A percentile compares a stretch with the other conserved stretches of the same genome.
These are phyloP conservation scores for Ogataea naganishii DNA, from an alignment of 805 yeast genomes.

Conservation along the genomic window DNA sequence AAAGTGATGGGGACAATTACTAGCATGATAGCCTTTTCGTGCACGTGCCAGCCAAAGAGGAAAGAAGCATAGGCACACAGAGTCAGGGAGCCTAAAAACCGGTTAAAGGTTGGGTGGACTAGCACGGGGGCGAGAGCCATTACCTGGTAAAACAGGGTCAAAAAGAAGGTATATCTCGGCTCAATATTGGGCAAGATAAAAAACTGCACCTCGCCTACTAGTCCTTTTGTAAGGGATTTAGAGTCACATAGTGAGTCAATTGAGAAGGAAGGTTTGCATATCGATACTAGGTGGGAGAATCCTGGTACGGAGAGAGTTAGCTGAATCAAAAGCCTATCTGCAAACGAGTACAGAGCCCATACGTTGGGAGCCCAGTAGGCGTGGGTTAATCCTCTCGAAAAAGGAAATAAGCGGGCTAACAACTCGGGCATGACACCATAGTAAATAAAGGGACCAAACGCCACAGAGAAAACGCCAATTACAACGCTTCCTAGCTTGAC, in stretches of 20 bases:
- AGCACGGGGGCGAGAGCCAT: constrained; percentile 68
- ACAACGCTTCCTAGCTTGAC: constrained; percentile 59
- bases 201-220: constrained; percentile 87
- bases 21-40: constrained; percentile 91
- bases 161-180: constrained; percentile 67
- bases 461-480: constrained; percentile 47
- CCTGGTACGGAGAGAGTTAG: constrained; percentile 32
- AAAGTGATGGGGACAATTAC: constrained; percentile 85
- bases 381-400: constrained; percentile 90
- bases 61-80: constrained; percentile 88
- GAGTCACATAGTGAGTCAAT: neutral
- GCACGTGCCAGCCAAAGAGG: constrained; percentile 98
- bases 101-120: constrained; percentile 60
- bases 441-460: constrained; percentile 73
- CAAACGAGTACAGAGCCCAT: constrained; percentile 89
- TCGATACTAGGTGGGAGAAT: constrained; percentile 31
- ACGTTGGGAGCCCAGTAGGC: constrained; percentile 99
- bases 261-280: constrained; percentile 10
- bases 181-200: constrained; percentile 70
- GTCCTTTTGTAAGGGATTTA: constrained; percentile 55
- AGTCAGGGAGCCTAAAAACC: constrained; percentile 79
- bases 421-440: constrained; percentile 57
- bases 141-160: constrained; percentile 80
- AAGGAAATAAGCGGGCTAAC: constrained; percentile 73
- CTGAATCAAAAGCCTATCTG: constrained; percentile 61